Percentiles rank a stretch among this genome's conserved stretches.
phyloP scores from a whole-genome alignment of 352 stramenopile species.

The Phytophthora kernoviae region DNA sequence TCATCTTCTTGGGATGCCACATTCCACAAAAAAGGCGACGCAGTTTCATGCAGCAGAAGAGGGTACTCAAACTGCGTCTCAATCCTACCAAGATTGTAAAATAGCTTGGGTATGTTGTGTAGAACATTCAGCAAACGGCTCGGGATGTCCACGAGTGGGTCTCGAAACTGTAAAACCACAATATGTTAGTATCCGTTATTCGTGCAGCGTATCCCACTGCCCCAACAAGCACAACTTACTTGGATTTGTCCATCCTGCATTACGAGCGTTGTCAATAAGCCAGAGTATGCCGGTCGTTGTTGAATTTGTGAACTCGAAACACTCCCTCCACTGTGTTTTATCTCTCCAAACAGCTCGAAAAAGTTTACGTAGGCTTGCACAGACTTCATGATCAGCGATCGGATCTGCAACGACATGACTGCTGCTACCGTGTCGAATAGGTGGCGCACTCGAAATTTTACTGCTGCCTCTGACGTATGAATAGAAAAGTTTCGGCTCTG shows the following conservation, averaged over 20 bases:
- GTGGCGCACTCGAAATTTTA: slow-evolving; percentile 40
- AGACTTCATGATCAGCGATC: slow-evolving; percentile 66
- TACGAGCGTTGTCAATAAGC: slow-evolving; percentile 28
- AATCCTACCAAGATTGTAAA: slow-evolving; percentile 69
- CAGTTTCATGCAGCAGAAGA: slow-evolving; percentile 25
- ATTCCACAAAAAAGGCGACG: slow-evolving; percentile 71
- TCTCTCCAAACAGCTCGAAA: slow-evolving; percentile 59
- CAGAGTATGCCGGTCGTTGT: slow-evolving; percentile 1
- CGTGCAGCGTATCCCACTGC: not conserved
- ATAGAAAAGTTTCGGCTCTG: slow-evolving; percentile 29
- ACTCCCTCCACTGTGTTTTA: slow-evolving; percentile 10
- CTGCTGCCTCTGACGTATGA: slow-evolving; percentile 24
- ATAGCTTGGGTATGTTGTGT: slow-evolving; percentile 68
- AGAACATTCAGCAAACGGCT: slow-evolving; percentile 68
- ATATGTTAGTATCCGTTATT: not conserved
- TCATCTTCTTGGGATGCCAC: slow-evolving; percentile 67
- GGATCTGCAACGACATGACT: slow-evolving; percentile 80
- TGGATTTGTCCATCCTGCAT: slow-evolving; percentile 28
- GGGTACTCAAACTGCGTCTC: slow-evolving; percentile 65
- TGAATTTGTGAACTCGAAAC: not conserved
- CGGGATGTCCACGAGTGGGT: slow-evolving; percentile 57
- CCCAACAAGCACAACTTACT: slow-evolving; percentile 10
- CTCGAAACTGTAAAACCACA: slow-evolving; percentile 40
- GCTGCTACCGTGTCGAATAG: slow-evolving; percentile 65
- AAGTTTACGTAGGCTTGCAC: slow-evolving; percentile 68